Base-by-base conservation (phyloP, 1,139 yeast genomes). In the Pichia sp. region DNA sequence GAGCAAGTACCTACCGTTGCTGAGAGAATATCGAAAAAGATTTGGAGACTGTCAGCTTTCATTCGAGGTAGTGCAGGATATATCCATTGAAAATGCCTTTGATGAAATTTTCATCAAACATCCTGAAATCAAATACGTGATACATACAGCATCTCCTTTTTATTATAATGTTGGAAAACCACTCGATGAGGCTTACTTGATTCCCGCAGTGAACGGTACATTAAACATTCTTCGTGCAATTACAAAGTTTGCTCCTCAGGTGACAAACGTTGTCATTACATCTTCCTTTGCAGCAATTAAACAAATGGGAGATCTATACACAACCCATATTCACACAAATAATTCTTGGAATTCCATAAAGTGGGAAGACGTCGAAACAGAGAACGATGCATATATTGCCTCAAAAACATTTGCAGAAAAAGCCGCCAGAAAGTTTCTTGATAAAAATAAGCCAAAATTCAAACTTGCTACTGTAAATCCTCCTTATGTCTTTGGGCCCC, bases 81-180 rank as follows among this genome's bases (percentile, higher is more conserved):
- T 73, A 30, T 62, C 64, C 7, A 58, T 55, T 2, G 58, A 57
- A 10, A 66, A 65, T 34, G 74, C 77, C 0, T 74, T 76, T 58
- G 74, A 74, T 50, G 56, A 70, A 16, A 76, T 74, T 1, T 70
- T 83, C 52, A 62, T 73, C 56, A 66, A 65, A 1, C 74, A 79
- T 59, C 72, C 79, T 1, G 78, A 76, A 41, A 72, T 81, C 51
- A 74, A 76, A 10, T 74, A 72, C 45, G 80, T 83, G 47, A 62
- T 82, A 37, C 89, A 83, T 67, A 78, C 82, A 2, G 85, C 85
- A 13, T 76, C 83, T 22, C 84, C 85, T 3, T 72, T 76, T 60
- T 56, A 41, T 63, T 69, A 13, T 41, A 60, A 59, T 16, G 34
- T 59, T 56, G 50, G 51, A 46, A 53, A 54, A 37, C 50, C 58